These are phyloP conservation scores for Ilyonectria sp. DNA, from an alignment of 2,329 filamentous ascomycete species.

Conservation along the genomic window DNA sequence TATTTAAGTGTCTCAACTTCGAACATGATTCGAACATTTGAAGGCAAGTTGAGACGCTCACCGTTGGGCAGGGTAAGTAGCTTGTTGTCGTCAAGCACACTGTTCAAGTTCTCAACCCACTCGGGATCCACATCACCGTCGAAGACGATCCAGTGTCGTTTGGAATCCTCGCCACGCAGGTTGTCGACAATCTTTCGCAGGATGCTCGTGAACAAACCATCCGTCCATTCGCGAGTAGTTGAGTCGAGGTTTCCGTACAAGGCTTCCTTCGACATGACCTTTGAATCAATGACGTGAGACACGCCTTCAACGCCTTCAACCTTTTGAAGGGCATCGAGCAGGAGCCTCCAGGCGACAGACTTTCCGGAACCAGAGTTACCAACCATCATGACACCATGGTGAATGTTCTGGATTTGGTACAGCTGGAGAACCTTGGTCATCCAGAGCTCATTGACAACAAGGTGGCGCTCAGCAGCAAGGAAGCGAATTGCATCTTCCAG, in stretches of 20 bases:
- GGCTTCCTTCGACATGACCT: constrained; percentile 99
- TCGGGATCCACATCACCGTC: constrained; percentile 99
- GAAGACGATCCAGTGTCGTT: constrained; percentile 99
- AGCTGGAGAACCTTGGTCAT: constrained; percentile 97
- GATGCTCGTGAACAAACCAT: constrained; percentile 97
- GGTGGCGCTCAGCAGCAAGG: constrained; percentile 86
- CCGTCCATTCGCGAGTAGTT: constrained; percentile 98
- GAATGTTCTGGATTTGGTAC: constrained; percentile 97
- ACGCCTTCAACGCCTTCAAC: constrained; percentile 95
- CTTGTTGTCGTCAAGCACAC: constrained; percentile 99
- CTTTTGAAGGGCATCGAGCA: constrained; percentile 91
- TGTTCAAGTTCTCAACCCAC: constrained; percentile 99
- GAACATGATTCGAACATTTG: constrained; percentile 99
- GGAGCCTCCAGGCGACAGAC: constrained; percentile 92
- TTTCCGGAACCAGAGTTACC: constrained; percentile 98
- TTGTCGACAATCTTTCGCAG: constrained; percentile 99
- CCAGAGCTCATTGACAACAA: constrained; percentile 94
- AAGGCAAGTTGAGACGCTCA: constrained; percentile 93
- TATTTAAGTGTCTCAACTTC: constrained; percentile 99
- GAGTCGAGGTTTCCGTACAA: constrained; percentile 96
- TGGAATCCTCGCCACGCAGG: constrained; percentile 94
- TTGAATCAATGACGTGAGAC: constrained; percentile 97
- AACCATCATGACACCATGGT: constrained; percentile 99
- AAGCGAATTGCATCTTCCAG: constrained; percentile 86
- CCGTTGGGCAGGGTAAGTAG: constrained; percentile 96